phyloP scores from a whole-genome alignment of 1,284 basidiomycete species.

The Uromyces viciae-fabae region DNA sequence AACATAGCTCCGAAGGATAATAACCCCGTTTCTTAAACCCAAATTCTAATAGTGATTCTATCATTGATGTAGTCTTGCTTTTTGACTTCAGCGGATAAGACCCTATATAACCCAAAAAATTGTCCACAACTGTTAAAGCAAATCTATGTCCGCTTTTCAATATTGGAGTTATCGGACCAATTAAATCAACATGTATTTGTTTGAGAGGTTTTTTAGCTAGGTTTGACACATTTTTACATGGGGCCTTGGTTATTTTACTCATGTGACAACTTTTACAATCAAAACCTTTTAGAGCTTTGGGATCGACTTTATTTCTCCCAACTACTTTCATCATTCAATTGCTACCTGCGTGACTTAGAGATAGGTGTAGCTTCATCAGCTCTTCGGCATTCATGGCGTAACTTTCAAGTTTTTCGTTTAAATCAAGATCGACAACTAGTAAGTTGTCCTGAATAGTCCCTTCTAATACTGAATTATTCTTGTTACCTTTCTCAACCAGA shows the following conservation, averaged over 20 bases:
- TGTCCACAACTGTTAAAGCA: neutral
- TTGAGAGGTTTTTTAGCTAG: neutral
- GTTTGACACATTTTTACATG: neutral
- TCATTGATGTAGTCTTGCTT: neutral
- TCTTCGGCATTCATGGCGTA: no score
- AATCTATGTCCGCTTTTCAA: neutral
- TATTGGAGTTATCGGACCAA: neutral
- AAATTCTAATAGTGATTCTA: neutral
- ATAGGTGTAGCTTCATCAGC: no score
- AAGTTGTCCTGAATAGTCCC: no score
- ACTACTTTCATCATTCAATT: neutral
- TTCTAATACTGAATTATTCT: no score
- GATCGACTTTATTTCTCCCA: neutral
- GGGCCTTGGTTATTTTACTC: neutral
- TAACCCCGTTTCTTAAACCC: neutral
- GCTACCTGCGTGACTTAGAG: no score
- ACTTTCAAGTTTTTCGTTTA: no score
- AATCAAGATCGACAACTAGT: no score
- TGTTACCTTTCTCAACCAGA: no score
- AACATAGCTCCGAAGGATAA: neutral
- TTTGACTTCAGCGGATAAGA: neutral
- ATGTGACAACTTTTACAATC: neutral
- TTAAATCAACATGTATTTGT: neutral
- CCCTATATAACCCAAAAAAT: neutral
- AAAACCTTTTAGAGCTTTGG: neutral